phyloP scores from a whole-genome alignment of 2,329 filamentous ascomycete genomes.

The Trichoderma koningiopsis region DNA sequence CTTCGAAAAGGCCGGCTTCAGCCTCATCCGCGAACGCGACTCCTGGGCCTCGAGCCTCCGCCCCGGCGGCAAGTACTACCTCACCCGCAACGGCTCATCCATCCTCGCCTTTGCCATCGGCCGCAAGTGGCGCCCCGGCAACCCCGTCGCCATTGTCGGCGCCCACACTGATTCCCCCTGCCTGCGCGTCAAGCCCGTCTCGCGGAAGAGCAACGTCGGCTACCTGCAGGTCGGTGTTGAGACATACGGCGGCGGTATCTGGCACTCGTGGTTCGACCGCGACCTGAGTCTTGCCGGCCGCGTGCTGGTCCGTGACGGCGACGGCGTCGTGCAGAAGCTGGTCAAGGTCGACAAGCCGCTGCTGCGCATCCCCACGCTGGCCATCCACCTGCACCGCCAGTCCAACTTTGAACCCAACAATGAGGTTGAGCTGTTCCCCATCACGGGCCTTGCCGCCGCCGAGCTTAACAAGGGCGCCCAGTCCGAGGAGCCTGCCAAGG shows the following conservation, averaged over 20 bases:
- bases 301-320: conserved; percentile 74
- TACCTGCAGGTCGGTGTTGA: conserved; percentile 96
- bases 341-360: conserved; percentile 91
- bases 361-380: conserved; percentile 87
- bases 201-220: conserved; percentile 81
- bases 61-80: conserved; percentile 92
- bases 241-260: conserved; percentile 94
- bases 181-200: conserved; percentile 90
- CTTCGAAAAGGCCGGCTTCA: conserved; percentile 82
- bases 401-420: conserved; percentile 93
- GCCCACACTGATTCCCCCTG: conserved; percentile 95
- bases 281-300: conserved; percentile 89
- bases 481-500: conserved; percentile 47
- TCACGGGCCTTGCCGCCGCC: conserved; percentile 81
- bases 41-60: conserved; percentile 78
- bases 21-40: conserved; percentile 85
- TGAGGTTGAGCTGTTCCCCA: conserved; percentile 93
- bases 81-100: conserved; percentile 90
- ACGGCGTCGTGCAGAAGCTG: conserved; percentile 77
- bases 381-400: conserved; percentile 88
- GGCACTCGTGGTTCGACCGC: conserved; percentile 98
- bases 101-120: conserved; percentile 93
- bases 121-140: conserved; percentile 86
- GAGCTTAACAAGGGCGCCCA: conserved; percentile 79
- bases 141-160: conserved; percentile 89